Evolutionary conservation across 139 green algal species (phyloP).

Genomic region (Chlorella ohadii): DNA sequence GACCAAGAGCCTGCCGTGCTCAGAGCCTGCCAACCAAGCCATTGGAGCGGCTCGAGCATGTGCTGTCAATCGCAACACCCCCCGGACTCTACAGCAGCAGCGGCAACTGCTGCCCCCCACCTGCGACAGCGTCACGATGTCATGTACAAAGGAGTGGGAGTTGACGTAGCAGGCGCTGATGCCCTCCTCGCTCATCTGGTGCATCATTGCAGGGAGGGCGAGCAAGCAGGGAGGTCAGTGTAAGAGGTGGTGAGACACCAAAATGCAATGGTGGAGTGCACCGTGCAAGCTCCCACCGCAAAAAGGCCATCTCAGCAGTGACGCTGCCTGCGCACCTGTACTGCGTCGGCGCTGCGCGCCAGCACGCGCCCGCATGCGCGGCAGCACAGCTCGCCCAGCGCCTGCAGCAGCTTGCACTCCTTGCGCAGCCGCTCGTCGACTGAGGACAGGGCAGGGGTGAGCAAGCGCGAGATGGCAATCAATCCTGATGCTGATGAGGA

Average conservation of each 20-base stretch:
- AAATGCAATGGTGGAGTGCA: no score
- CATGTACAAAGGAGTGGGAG: constrained; percentile 55
- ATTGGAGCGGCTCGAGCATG: no score
- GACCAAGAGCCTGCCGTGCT: no score
- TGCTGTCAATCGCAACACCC: no score
- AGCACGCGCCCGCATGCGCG: constrained; percentile 19
- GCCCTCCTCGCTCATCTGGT: constrained; percentile 55
- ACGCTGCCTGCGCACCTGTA: not conserved
- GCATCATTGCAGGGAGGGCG: not conserved
- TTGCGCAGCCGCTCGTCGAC: constrained; percentile 33
- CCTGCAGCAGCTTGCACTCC: constrained; percentile 20
- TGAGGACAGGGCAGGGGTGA: not conserved
- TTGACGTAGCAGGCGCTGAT: constrained; percentile 57
- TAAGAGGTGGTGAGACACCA: no score
- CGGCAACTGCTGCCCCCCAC: not conserved
- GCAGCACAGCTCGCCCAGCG: constrained; percentile 24
- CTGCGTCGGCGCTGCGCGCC: constrained; percentile 19
- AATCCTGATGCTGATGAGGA: no score
- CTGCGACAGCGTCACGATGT: constrained; percentile 57
- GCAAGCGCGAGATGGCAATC: no score
- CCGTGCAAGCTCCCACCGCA: no score
- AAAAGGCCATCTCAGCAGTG: no score
- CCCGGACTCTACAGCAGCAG: not conserved
- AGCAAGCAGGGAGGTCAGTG: not conserved
- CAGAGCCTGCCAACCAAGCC: no score